Base-by-base conservation (phyloP, 495 filamentous ascomycete species). In the Neurospora sp. region DNA sequence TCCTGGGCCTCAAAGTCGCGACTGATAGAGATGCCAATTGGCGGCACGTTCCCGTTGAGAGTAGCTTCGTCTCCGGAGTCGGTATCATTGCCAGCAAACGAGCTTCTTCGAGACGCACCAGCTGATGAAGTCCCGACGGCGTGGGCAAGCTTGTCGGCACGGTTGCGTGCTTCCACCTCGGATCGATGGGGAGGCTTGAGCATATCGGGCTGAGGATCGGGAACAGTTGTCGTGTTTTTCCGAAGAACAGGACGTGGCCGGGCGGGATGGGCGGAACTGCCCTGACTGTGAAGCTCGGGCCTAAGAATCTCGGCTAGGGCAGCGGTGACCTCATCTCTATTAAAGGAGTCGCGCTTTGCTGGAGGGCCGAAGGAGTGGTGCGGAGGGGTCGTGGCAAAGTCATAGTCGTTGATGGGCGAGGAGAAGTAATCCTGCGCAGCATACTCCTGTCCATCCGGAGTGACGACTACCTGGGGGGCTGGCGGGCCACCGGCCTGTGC, bases 101-200 rank as follows among this genome's bases (percentile, higher is more conserved):
- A 82, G 4, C 18, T 72, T 62, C 80, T 77, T 59, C 80, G 71
- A 5, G 82, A 84, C 10, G 70, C 73, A 18, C 79, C 78, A 12
- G 73, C 78, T 4, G 82, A 84, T 31, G 79, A 77, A 27, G 77
- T 81, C 10, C 81, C 81, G 5, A 82, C 75, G 12, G 72, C 75
- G 54, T 76, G 75, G 39, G 81, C 81, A n/a, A 82, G 76, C 9
- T 80, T 74, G 70, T 82, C 81, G 12, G 81, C 81, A 14, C 79
- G 78, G 41, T 79, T 71, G 71, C 78, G 80, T 39, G 79, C 81
- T 42, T 79, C 78, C 5, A 81, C 46, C 59, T 79, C 78, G 23
- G 78, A 80, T 66, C 71, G 74, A 54, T 73, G 76, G 16, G 75
- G 75, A 3, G 62, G 16, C 0, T 48, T 62, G 8, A 62, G 16